Evolutionary conservation across 192 early-diverging fungal species (phyloP), one percentile per base, ranked within the genome.

Genomic region (Bifiguratus adelaidae): DNA sequence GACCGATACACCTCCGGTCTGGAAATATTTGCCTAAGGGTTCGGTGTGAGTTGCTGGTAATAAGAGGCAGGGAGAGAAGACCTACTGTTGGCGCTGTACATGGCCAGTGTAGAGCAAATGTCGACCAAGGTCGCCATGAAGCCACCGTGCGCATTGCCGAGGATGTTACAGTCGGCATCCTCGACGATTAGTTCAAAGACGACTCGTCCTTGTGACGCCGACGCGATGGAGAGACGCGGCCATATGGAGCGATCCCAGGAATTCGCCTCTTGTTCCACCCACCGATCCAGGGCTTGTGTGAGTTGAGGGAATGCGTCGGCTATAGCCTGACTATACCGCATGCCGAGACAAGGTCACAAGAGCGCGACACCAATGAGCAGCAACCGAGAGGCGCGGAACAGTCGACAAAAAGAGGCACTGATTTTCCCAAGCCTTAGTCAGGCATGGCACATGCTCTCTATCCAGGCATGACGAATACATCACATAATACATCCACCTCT

Each of bases 401-500:
- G n/a, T n/a, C n/a, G n/a, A n/a, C n/a, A n/a, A n/a, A n/a, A n/a
- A n/a, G n/a, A n/a, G n/a, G n/a, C n/a, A n/a, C n/a, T n/a, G n/a
- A n/a, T n/a, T n/a, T n/a, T n/a, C n/a, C n/a, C n/a, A n/a, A n/a
- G n/a, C n/a, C n/a, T n/a, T n/a, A n/a, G n/a, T n/a, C n/a, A n/a
- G n/a, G n/a, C n/a, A n/a, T n/a, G n/a, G n/a, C n/a, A n/a, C n/a
- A n/a, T n/a, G n/a, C 37, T 15, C 37, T 21, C 13, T 40, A 15
- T 40, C 37, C 30, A 8, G 50, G 19, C 0, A 58, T 48, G 6
- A 90, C 82, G 53, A 82, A 71, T 30, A 81, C 69, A 27, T 90
- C 83, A 8, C 81, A 78, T n/a, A 91, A 51, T 57, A 82, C 71
- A 50, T 82, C 89, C 19, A 92, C 55, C 18, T 92, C 89, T 45